Evolutionary conservation across 352 stramenopile genomes (phyloP).

Genomic region (Albugo laibachii): DNA sequence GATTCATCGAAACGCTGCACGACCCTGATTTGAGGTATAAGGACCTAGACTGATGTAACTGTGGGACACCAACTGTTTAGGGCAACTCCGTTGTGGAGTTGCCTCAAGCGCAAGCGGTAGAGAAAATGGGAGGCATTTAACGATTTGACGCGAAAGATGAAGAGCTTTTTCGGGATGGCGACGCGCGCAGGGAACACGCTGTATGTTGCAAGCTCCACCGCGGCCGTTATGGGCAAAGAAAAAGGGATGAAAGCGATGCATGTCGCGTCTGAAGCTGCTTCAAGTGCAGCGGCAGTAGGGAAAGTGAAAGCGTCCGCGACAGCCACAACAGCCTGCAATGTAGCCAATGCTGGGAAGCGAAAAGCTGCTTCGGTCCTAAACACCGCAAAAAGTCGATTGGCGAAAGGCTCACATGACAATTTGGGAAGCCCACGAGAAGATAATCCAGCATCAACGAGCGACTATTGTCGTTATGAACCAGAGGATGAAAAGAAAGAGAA

Average conservation of each 20-base stretch:
- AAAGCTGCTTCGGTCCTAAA: slow-evolving; percentile 28
- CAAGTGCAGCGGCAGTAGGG: slow-evolving; percentile 21
- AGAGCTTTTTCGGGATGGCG: slow-evolving; percentile 50
- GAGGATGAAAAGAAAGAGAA: no score
- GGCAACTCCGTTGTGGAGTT: no score
- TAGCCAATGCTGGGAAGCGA: slow-evolving; percentile 22
- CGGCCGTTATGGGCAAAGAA: slow-evolving; percentile 21
- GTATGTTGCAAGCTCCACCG: slow-evolving; percentile 31
- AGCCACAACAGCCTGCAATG: slow-evolving; percentile 18
- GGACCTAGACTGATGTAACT: no score
- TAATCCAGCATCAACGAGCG: no score
- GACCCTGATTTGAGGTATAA: no score
- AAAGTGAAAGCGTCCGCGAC: slow-evolving; percentile 31
- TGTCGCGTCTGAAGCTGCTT: slow-evolving; percentile 12
- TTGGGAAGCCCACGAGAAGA: no score
- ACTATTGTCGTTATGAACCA: no score
- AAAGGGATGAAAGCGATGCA: slow-evolving; percentile 17
- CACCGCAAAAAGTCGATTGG: slow-evolving; percentile 36
- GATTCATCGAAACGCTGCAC: no score
- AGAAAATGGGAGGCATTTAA: no score
- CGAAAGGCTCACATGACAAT: background rate
- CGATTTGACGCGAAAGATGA: slow-evolving; percentile 12
- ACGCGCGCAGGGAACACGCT: slow-evolving; percentile 55
- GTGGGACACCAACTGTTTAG: no score
- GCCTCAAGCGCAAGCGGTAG: no score